A percentile compares a stretch with the other conserved stretches of the same genome.
These are phyloP conservation scores for Aspergillus thermomutatus DNA, from an alignment of 2,329 filamentous ascomycete genomes.

Conservation along the genomic window DNA sequence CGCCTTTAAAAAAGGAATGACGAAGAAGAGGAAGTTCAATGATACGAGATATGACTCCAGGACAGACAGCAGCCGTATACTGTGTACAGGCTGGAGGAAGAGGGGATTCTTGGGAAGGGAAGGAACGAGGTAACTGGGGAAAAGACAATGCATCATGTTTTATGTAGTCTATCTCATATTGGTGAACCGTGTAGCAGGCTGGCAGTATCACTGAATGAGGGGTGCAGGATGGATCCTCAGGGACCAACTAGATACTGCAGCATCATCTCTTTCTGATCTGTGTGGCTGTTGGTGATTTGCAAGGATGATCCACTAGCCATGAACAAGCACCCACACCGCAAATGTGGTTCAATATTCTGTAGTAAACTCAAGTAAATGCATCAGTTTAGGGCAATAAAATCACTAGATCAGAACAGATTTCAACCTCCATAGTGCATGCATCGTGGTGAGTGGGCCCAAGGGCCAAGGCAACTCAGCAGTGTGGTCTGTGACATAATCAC, in stretches of 20 bases:
- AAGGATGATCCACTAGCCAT: neutral
- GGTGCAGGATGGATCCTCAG: neutral
- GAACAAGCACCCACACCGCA: neutral
- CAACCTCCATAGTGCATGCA: neutral
- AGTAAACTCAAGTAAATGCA: neutral
- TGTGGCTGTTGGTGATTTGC: neutral
- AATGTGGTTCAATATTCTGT: neutral
- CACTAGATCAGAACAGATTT: neutral
- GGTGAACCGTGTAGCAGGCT: neutral
- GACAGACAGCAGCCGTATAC: neutral
- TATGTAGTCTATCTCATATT: neutral
- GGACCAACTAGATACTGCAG: neutral
- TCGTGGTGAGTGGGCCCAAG: neutral
- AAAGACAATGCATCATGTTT: neutral
- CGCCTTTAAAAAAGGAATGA: neutral
- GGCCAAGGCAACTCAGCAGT: neutral
- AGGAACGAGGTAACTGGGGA: neutral
- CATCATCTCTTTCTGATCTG: neutral
- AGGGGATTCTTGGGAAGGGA: constrained; percentile 9
- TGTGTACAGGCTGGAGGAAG: constrained; percentile 8
- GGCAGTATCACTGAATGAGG: neutral
- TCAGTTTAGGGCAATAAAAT: neutral
- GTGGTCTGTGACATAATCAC: neutral
- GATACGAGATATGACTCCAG: neutral
- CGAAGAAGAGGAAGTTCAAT: neutral